These are phyloP conservation scores for Arctium minus DNA, from an alignment of 129 eudicot species.

Conservation along the genomic window DNA sequence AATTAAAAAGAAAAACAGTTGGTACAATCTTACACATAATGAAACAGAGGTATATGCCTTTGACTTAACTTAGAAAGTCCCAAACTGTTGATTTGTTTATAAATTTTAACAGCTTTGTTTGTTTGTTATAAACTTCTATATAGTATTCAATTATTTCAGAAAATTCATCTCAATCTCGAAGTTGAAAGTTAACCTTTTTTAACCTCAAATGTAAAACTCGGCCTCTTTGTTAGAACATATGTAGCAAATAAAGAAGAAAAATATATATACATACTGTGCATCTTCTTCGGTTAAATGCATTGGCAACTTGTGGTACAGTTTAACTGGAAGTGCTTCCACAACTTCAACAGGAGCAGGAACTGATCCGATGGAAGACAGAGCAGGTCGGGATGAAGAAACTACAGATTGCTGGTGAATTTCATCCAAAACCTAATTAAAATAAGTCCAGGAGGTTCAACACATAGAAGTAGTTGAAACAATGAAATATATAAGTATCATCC, in stretches of 20 bases:
- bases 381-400: conserved; percentile 66
- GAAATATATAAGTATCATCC: background rate
- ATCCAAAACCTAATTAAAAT: conserved; percentile 83
- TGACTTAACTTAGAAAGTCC: no score
- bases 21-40: no score
- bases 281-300: conserved; percentile 62
- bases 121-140: no score
- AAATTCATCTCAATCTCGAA: background rate
- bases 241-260: conserved; percentile 3
- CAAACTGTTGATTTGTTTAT: no score
- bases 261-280: conserved; percentile 73
- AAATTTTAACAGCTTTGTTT: no score
- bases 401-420: conserved; percentile 99
- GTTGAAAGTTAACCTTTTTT: background rate
- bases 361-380: conserved; percentile 75
- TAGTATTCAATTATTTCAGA: no score
- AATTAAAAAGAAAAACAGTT: no score
- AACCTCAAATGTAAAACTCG: background rate
- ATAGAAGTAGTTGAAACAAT: background rate
- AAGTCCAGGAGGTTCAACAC: conserved; percentile 37
- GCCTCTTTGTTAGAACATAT: background rate
- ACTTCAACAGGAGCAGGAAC: conserved; percentile 89
- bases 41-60: no score
- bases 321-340: conserved; percentile 83
- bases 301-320: conserved; percentile 38